Percentiles rank a stretch among this genome's conserved stretches.
phyloP scores from a whole-genome alignment of 805 yeast species.

The Gaillardinia entomophila region DNA sequence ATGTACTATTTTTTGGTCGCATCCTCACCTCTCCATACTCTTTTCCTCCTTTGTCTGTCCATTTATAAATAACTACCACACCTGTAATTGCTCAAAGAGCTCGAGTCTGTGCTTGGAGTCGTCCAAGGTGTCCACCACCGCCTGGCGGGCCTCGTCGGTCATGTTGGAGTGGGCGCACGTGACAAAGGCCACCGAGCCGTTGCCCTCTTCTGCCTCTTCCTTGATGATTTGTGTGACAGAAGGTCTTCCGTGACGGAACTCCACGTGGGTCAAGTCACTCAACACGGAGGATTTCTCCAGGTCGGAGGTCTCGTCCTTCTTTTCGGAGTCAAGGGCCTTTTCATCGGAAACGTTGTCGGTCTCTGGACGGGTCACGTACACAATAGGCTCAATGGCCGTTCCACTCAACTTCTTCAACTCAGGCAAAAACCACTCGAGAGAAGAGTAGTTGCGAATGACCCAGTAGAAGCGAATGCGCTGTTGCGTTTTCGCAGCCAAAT shows the following conservation, averaged over 20 bases:
- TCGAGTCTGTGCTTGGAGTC: conserved; percentile 25
- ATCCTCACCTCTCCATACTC: conserved; percentile 72
- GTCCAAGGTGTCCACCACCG: conserved; percentile 21
- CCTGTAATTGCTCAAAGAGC: conserved; percentile 29
- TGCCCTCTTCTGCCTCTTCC: conserved; percentile 28
- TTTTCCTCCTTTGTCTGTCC: neutral
- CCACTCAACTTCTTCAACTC: conserved; percentile 28
- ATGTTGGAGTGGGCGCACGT: conserved; percentile 45
- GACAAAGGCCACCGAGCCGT: conserved; percentile 40
- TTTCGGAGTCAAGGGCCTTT: conserved; percentile 2
- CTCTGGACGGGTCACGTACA: conserved; percentile 37
- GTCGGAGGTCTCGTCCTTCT: neutral
- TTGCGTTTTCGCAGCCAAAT: conserved; percentile 12
- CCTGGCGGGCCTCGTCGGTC: conserved; percentile 28
- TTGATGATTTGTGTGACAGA: conserved; percentile 26
- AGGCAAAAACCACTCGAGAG: conserved; percentile 34
- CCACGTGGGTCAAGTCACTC: conserved; percentile 27
- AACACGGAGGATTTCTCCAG: conserved; percentile 1
- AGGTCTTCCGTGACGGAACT: conserved; percentile 43
- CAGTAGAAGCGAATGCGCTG: conserved; percentile 26
- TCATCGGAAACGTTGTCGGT: conserved; percentile 8
- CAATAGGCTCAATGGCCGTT: conserved; percentile 28
- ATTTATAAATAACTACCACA: conserved; percentile 17
- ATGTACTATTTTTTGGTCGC: conserved; percentile 76
- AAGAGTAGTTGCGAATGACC: conserved; percentile 34